These are phyloP conservation scores for Cryomyces antarcticus DNA, from an alignment of 495 filamentous ascomycete genomes.

Conservation along the genomic window DNA sequence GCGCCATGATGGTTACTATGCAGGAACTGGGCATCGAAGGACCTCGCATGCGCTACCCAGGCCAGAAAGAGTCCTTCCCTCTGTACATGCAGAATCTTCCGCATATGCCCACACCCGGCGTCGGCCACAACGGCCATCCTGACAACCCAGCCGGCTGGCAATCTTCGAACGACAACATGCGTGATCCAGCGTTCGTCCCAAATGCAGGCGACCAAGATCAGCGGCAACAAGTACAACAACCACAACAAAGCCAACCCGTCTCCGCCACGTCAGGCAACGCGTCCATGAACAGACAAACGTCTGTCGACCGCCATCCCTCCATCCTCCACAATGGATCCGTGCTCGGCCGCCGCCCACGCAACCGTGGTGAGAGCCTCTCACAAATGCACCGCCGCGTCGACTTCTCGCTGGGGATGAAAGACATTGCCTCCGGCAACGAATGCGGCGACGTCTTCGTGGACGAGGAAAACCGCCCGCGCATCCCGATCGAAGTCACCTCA, in stretches of 20 bases:
- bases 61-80: conserved; percentile 36
- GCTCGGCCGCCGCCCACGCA: conserved; percentile 27
- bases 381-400: conserved; percentile 45
- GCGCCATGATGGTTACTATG: conserved; percentile 75
- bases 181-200: conserved; percentile 13
- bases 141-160: conserved; percentile 16
- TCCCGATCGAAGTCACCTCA: conserved; percentile 9
- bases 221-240: not conserved
- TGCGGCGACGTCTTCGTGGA: conserved; percentile 52
- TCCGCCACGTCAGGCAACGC: not conserved
- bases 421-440: conserved; percentile 35
- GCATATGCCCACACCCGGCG: conserved; percentile 19
- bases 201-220: conserved; percentile 1
- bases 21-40: conserved; percentile 77
- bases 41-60: conserved; percentile 55
- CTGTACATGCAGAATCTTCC: conserved; percentile 34
- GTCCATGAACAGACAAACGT: not conserved
- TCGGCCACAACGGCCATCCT: conserved; percentile 17
- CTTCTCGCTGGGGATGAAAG: conserved; percentile 52
- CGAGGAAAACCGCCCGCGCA: conserved; percentile 6
- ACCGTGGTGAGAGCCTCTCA: conserved; percentile 32
- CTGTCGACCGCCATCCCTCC: conserved; percentile 20
- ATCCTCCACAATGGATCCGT: conserved; percentile 32
- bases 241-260: not conserved
- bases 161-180: conserved; percentile 2